phyloP scores from a whole-genome alignment of 169 alveolate genomes.

The Eimeria acervulina region DNA sequence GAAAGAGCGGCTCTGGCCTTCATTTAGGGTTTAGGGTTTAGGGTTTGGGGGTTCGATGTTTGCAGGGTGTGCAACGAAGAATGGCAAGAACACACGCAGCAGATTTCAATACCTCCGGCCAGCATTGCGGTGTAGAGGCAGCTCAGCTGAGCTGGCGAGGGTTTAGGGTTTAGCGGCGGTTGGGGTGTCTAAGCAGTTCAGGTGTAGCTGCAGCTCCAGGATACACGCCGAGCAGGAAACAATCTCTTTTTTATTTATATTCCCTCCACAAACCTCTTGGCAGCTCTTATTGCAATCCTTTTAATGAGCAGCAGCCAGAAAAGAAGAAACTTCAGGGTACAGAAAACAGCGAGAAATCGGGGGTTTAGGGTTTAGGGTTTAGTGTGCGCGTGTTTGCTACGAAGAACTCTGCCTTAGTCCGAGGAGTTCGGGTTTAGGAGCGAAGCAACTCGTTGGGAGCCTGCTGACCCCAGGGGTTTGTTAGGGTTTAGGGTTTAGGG shows the following conservation, averaged over 20 bases:
- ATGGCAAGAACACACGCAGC: not conserved
- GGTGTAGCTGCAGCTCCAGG: not conserved
- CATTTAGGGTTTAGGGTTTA: conserved; percentile 30
- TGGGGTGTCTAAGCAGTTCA: not conserved
- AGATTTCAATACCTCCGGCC: not conserved
- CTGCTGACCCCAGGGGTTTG: too few relatives aligned
- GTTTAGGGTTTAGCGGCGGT: conserved; percentile 21
- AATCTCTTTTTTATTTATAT: too few relatives aligned
- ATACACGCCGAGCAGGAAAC: not conserved
- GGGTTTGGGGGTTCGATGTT: not conserved
- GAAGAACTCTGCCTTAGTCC: too few relatives aligned
- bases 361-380: conserved; percentile 10
- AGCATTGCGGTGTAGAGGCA: not conserved
- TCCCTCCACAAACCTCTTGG: too few relatives aligned
- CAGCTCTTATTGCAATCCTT: too few relatives aligned
- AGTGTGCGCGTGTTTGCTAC: too few relatives aligned
- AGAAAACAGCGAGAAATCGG: not conserved
- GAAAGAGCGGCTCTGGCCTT: too few relatives aligned
- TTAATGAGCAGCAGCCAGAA: not conserved
- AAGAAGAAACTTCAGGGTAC: not conserved
- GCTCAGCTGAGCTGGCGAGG: not conserved
- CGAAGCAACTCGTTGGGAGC: too few relatives aligned
- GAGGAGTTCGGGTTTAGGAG: too few relatives aligned
- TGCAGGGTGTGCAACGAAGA: not conserved
- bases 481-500: conserved; percentile 33